Conservation (phyloP, 2,329 filamentous ascomycete genomes). For the Phialophora macrospora region DNA sequence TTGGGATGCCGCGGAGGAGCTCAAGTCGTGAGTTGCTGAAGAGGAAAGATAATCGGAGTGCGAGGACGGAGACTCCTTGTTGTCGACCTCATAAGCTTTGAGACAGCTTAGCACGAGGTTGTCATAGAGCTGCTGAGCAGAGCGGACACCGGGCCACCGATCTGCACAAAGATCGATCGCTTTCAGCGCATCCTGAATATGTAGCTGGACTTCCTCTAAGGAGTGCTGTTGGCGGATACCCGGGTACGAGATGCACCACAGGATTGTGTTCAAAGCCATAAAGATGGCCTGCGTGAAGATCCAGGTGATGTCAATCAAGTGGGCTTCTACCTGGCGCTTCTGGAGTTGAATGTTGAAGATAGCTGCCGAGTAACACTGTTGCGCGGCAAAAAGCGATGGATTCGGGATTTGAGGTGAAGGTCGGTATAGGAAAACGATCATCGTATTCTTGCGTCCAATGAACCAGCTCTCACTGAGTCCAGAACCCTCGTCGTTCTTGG, state of each 20-base stretch:
- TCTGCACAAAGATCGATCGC: conserved; percentile 80
- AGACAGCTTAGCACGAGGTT: conserved; percentile 84
- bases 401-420: conserved; percentile 91
- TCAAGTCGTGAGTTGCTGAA: conserved; percentile 45
- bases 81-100: conserved; percentile 75
- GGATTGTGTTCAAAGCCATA: conserved; percentile 86
- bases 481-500: conserved; percentile 69
- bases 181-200: conserved; percentile 75
- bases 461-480: conserved; percentile 82
- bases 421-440: conserved; percentile 84
- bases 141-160: conserved; percentile 87
- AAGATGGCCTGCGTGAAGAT: conserved; percentile 88
- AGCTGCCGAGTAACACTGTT: conserved; percentile 81
- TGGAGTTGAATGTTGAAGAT: conserved; percentile 81
- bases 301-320: conserved; percentile 86
- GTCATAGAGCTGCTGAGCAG: conserved; percentile 83
- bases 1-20: conserved; percentile 36
- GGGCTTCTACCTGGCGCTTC: conserved; percentile 75
- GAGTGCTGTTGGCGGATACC: conserved; percentile 76
- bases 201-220: conserved; percentile 74
- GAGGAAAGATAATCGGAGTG: conserved; percentile 46
- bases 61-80: conserved; percentile 45
- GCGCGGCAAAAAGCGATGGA: conserved; percentile 77
- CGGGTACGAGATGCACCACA: conserved; percentile 89
- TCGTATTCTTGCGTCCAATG: conserved; percentile 75